Conservation (phyloP, 345 rosid genomes). For the Balakata baccata region DNA sequence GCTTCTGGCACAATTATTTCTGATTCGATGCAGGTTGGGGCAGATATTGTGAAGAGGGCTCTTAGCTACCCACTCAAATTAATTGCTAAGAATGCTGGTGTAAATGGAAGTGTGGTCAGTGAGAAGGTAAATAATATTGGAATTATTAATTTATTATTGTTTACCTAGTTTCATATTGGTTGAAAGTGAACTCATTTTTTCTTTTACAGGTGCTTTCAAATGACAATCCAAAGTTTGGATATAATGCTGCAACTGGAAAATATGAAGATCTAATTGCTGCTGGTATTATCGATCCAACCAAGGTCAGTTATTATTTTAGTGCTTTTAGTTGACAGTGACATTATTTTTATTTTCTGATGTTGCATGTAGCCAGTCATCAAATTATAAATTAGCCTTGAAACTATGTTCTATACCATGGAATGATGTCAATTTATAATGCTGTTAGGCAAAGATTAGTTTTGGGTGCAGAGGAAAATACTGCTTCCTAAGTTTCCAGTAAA, state of each 20-base stretch:
- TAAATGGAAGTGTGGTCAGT: constrained; percentile 88
- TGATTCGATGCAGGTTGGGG: constrained; percentile 62
- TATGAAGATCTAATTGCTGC: constrained; percentile 96
- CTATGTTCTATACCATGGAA: no score
- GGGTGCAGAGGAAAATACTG: not conserved
- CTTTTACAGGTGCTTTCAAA: constrained; percentile 61
- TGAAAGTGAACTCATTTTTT: not conserved
- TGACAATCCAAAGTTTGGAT: constrained; percentile 65
- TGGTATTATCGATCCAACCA: constrained; percentile 94
- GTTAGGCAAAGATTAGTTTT: not conserved
- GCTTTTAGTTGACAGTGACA: not conserved
- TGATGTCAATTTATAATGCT: no score
- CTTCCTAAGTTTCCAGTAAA: no score
- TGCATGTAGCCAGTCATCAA: not conserved
- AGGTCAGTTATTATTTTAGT: constrained; percentile 33
- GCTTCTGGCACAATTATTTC: not conserved
- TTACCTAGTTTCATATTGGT: not conserved
- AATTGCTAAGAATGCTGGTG: constrained; percentile 95
- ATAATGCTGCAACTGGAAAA: constrained; percentile 92
- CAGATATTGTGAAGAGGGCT: constrained; percentile 89
- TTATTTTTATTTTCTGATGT: not conserved
- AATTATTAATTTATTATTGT: no score
- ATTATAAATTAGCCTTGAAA: no score
- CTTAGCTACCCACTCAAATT: constrained; percentile 80
- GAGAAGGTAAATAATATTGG: constrained; percentile 47